Conservation (phyloP, 208 protist species). For the Crithidia mellificae region DNA sequence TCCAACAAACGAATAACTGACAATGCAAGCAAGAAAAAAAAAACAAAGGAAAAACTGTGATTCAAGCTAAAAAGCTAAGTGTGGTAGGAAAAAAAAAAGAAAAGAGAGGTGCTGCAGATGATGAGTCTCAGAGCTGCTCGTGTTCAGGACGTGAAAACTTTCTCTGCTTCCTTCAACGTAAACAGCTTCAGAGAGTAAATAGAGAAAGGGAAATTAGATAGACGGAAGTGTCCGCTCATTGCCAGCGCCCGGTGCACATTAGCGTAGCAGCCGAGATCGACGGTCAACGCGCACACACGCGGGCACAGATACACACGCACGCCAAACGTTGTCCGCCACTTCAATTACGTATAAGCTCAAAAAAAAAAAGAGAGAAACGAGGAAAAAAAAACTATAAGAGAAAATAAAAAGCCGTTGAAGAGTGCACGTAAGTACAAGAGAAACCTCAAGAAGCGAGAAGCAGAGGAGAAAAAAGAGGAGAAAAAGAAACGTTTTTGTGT, state of each 20-base stretch:
- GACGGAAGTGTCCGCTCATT: not conserved
- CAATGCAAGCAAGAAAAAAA: not conserved
- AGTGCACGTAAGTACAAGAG: not conserved
- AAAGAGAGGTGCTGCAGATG: not conserved
- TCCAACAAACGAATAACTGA: not conserved
- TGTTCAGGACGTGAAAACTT: no score
- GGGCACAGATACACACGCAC: not conserved
- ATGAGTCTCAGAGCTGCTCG: no score
- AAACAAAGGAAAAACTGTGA: not conserved
- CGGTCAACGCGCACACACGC: not conserved
- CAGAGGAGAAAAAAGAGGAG: not conserved
- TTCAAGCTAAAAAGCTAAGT: no score
- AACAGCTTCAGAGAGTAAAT: no score
- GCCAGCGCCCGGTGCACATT: not conserved
- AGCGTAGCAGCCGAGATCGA: not conserved
- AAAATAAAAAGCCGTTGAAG: constrained; percentile 3
- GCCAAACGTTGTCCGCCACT: not conserved
- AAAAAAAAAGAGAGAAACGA: no score
- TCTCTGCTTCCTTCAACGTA: no score
- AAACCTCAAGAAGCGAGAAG: not conserved
- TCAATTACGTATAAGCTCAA: not conserved
- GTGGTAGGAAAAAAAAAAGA: not conserved
- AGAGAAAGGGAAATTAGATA: no score
- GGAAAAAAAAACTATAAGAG: constrained; percentile 20
- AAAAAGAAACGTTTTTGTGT: no score